Evolutionary conservation across 169 alveolate genomes (phyloP).

Genomic region (Plasmodium chabaudi): DNA sequence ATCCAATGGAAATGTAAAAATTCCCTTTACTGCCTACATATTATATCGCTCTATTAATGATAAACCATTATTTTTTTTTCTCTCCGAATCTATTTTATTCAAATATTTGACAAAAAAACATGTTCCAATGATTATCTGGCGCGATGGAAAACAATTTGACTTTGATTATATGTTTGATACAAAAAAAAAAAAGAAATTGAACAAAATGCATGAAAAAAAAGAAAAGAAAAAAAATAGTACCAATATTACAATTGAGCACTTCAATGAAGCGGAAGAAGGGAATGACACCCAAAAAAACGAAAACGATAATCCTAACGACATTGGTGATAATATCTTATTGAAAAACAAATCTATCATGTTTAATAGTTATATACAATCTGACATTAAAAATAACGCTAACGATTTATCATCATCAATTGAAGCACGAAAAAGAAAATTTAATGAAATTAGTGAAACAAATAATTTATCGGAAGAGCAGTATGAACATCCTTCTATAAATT

Average conservation of each 20-base stretch:
- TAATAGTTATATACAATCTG: too few species aligned
- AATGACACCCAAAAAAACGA: background rate
- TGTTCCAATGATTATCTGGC: slow-evolving; percentile 19
- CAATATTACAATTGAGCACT: background rate
- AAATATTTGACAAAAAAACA: slow-evolving; percentile 2
- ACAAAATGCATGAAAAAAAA: background rate
- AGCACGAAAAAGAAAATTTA: slow-evolving; percentile 3
- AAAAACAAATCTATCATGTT: too few species aligned
- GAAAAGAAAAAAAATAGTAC: background rate
- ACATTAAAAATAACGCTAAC: too few species aligned
- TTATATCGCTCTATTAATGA: slow-evolving; percentile 3
- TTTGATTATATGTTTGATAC: background rate
- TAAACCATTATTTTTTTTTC: slow-evolving; percentile 41
- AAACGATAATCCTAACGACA: background rate
- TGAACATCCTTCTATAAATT: too few species aligned
- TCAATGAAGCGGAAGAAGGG: background rate
- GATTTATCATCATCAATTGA: background rate
- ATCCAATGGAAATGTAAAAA: background rate
- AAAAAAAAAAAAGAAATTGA: background rate
- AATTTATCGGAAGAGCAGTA: background rate
- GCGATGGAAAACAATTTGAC: background rate
- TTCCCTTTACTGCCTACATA: slow-evolving; percentile 24
- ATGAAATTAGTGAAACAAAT: background rate
- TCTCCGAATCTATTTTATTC: slow-evolving; percentile 33
- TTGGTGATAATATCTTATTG: background rate